A percentile compares a stretch with the other conserved stretches of the same genome.
phyloP scores from a whole-genome alignment of 495 filamentous ascomycete genomes.

The Pseudoneurospora amorphoporcata region DNA sequence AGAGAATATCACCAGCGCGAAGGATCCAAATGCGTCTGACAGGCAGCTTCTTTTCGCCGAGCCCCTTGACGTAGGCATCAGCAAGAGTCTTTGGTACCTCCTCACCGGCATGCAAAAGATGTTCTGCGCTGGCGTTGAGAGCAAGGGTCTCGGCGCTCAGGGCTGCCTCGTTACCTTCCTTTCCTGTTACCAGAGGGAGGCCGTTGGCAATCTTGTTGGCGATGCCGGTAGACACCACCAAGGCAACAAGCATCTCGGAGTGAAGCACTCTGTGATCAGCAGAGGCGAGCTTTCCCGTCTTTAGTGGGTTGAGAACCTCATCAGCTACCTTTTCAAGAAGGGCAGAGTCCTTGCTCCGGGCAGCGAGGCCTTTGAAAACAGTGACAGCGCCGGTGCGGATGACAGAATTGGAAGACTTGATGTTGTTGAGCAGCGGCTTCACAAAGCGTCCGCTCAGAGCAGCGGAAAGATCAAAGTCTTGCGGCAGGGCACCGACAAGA shows the following conservation, averaged over 20 bases:
- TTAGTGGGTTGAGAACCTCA: slow-evolving; percentile 69
- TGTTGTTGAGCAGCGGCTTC: slow-evolving; percentile 75
- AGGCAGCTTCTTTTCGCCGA: slow-evolving; percentile 70
- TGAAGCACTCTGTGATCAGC: slow-evolving; percentile 74
- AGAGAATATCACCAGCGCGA: slow-evolving; percentile 61
- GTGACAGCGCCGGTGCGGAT: slow-evolving; percentile 67
- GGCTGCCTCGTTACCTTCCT: slow-evolving; percentile 81
- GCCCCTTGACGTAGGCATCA: slow-evolving; percentile 69
- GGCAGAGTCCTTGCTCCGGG: slow-evolving; percentile 45
- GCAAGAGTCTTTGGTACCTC: slow-evolving; percentile 51
- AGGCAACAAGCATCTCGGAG: slow-evolving; percentile 60
- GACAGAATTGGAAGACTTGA: slow-evolving; percentile 73
- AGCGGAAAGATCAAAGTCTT: slow-evolving; percentile 64
- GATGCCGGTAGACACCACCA: slow-evolving; percentile 45
- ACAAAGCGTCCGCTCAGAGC: slow-evolving; percentile 57
- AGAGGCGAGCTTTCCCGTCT: slow-evolving; percentile 65
- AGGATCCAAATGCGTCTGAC: slow-evolving; percentile 75
- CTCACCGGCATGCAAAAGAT: slow-evolving; percentile 46
- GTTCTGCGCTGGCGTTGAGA: slow-evolving; percentile 49
- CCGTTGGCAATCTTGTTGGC: slow-evolving; percentile 56
- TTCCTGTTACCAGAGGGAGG: slow-evolving; percentile 52
- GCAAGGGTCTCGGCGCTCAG: slow-evolving; percentile 63
- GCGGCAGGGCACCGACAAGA: slow-evolving; percentile 57
- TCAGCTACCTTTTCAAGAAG: slow-evolving; percentile 54
- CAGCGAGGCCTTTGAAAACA: slow-evolving; percentile 55